Conservation (phyloP, 768 basidiomycete genomes). For the Collybiopsis luxurians region DNA sequence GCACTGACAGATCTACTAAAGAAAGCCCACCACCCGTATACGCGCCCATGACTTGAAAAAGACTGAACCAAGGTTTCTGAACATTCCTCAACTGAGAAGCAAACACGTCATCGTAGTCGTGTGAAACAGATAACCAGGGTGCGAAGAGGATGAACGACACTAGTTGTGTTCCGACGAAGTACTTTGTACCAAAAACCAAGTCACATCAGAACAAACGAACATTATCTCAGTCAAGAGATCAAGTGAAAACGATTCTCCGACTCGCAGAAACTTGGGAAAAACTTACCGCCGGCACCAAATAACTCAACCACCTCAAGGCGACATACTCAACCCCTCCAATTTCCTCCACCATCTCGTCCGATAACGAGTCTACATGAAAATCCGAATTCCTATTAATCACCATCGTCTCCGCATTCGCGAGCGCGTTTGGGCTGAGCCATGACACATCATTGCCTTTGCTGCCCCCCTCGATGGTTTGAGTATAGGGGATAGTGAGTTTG, state of each 20-base stretch:
- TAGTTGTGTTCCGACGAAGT: conserved; percentile 59
- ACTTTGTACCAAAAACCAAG: conserved; percentile 54
- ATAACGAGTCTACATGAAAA: conserved; percentile 51
- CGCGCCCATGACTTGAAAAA: conserved; percentile 43
- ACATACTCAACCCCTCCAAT: conserved; percentile 77
- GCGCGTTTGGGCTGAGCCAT: conserved; percentile 34
- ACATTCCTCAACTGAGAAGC: conserved; percentile 47
- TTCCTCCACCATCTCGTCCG: conserved; percentile 66
- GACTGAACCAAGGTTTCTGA: conserved; percentile 52
- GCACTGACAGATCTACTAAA: conserved; percentile 52
- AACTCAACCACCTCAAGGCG: conserved; percentile 53
- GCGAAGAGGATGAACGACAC: conserved; percentile 55
- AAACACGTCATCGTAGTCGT: conserved; percentile 48
- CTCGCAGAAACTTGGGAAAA: not conserved
- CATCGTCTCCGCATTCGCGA: conserved; percentile 35
- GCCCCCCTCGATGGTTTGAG: conserved; percentile 38
- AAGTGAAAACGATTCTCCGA: not conserved
- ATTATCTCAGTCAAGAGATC: too few species aligned
- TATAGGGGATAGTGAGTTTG: conserved; percentile 49
- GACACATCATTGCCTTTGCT: too few species aligned
- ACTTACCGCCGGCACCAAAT: conserved; percentile 45
- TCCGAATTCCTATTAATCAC: conserved; percentile 63
- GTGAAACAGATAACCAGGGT: conserved; percentile 52
- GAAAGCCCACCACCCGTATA: conserved; percentile 75
- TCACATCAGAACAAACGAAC: too few species aligned